These are phyloP conservation scores for Oemleria cerasiformis DNA, from an alignment of 306 rosid genomes.

Conservation along the genomic window DNA sequence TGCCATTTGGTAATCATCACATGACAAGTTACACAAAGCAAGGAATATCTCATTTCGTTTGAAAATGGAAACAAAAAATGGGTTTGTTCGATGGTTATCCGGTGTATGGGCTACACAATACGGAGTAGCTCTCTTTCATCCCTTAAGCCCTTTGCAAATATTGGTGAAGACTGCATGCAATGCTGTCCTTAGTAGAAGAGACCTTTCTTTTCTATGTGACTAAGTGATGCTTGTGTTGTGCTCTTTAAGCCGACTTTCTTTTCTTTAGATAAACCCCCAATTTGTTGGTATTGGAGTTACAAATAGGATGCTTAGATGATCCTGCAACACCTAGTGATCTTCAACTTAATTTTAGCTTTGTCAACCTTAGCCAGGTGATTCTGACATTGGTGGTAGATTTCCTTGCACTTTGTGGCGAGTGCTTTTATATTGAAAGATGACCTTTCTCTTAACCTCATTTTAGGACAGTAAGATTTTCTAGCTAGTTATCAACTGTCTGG, in stretches of 20 bases:
- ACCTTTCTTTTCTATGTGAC: background rate
- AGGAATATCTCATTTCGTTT: no score
- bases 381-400: background rate
- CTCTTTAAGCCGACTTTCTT: background rate
- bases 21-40: background rate
- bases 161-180: background rate
- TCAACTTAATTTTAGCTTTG: no score
- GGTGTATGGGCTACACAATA: background rate
- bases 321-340: no score
- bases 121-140: background rate
- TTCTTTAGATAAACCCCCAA: background rate
- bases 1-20: slow-evolving; percentile 13
- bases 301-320: no score
- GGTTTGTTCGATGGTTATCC: background rate
- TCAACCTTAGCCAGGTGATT: background rate
- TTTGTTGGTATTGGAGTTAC: no score
- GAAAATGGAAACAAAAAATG: no score
- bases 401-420: background rate
- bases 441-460: background rate
- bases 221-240: background rate
- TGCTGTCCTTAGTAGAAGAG: slow-evolving; percentile 1
- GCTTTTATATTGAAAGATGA: background rate
- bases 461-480: background rate
- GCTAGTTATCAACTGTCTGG: background rate
- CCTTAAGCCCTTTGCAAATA: background rate